A percentile compares a stretch with the other conserved stretches of the same genome.
phyloP scores from a whole-genome alignment of 345 rosid genomes.

The Rhizophora apiculata region DNA sequence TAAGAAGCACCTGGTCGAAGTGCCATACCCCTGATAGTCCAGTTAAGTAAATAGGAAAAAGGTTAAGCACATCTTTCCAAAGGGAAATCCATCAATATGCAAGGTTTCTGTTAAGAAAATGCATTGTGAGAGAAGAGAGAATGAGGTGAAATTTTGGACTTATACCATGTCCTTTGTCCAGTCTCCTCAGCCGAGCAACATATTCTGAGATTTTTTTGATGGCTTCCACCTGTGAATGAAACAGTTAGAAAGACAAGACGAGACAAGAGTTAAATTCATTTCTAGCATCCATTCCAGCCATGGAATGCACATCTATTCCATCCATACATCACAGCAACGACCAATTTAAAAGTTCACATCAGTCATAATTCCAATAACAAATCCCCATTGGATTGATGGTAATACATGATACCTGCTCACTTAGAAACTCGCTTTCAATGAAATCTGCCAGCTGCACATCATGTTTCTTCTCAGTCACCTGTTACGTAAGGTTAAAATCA shows the following conservation, averaged over 20 bases:
- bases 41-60: not conserved
- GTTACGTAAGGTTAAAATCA: not conserved
- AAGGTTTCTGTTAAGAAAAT: not conserved
- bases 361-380: no score
- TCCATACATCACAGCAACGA: no score
- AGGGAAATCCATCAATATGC: not conserved
- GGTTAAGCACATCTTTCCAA: not conserved
- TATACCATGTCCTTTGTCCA: constrained; percentile 30
- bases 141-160: not conserved
- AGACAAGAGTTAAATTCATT: not conserved
- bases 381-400: no score
- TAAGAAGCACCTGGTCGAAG: constrained; percentile 32
- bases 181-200: constrained; percentile 34
- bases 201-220: constrained; percentile 33
- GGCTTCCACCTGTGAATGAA: constrained; percentile 20
- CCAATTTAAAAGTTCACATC: no score
- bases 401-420: constrained; percentile 25
- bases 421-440: constrained; percentile 23
- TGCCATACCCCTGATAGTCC: constrained; percentile 35
- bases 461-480: constrained; percentile 21
- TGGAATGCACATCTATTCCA: no score
- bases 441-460: constrained; percentile 30
- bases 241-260: not conserved
- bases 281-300: not conserved
- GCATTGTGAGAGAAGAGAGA: not conserved